phyloP scores from a whole-genome alignment of 2,329 filamentous ascomycete genomes.

The Fusarium torreyae region DNA sequence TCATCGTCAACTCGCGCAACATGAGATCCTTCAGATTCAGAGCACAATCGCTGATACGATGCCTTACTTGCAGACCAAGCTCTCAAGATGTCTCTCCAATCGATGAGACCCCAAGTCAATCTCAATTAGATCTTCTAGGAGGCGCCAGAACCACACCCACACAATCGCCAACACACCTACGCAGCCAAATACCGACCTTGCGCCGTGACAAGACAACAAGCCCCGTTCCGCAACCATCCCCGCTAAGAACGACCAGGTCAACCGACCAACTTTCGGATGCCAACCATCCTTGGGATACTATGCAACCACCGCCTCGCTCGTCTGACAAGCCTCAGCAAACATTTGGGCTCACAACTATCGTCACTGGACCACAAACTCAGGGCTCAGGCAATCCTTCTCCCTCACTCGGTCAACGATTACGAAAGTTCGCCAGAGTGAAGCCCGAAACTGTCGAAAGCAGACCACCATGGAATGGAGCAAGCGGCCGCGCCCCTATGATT shows the following conservation, averaged over 20 bases:
- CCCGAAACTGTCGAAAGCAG: constrained; percentile 59
- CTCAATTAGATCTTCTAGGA: constrained; percentile 50
- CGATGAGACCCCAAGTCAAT: constrained; percentile 60
- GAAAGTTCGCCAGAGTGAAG: constrained; percentile 55
- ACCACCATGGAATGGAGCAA: constrained; percentile 80
- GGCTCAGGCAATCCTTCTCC: constrained; percentile 47
- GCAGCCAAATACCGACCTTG: constrained; percentile 67
- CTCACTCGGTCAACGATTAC: constrained; percentile 55
- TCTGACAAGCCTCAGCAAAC: constrained; percentile 24
- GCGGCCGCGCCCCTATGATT: constrained; percentile 76
- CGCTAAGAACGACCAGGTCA: constrained; percentile 58
- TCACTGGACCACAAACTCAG: constrained; percentile 44
- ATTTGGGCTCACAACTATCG: constrained; percentile 48
- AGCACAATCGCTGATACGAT: constrained; percentile 42
- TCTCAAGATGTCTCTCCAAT: constrained; percentile 67
- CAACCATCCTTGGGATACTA: constrained; percentile 43
- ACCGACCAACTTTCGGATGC: constrained; percentile 42
- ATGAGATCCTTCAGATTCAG: constrained; percentile 35
- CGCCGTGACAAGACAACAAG: constrained; percentile 66
- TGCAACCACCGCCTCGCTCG: constrained; percentile 10
- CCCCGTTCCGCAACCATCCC: constrained; percentile 56
- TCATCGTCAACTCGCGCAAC: not conserved
- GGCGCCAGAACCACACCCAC: constrained; percentile 34
- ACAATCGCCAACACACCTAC: constrained; percentile 40
- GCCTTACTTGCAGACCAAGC: constrained; percentile 47